Base-by-base conservation (phyloP, 2,329 filamentous ascomycete genomes). In the Diaporthe nobilis region DNA sequence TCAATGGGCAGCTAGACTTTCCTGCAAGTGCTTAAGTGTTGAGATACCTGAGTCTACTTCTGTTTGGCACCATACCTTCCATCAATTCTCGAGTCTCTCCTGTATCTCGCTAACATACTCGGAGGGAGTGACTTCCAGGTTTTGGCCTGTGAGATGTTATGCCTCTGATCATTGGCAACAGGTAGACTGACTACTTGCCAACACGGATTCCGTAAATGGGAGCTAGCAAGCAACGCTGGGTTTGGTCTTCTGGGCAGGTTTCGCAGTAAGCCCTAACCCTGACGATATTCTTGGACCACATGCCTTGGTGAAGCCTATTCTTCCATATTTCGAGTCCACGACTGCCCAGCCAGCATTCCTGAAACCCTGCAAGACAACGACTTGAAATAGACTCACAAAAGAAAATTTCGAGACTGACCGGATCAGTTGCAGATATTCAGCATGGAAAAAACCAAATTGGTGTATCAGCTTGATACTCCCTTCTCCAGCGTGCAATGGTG, bases 391-490 rank as follows among this genome's bases (percentile, higher is more conserved):
- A 13, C 9, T 0, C 20, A 39, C 37, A 1, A 68, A 22, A 22
- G 13, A 55, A 10, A 1, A 20, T 6, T n/a, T 8, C 15, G 37
- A 55, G 8, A 10, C 25, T 44, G 8, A 13, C 25, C 8, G 22
- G 8, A 44, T 47, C 53, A 9, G 42, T 17, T 47, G 13, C 25
- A 31, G 15, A 1, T n/a, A 8, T 49, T 20, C 10, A 67, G 17
- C 13, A 89, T 89, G 87, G 87, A 89, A 60, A 87, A 88, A 60
- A 92, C 90, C 76, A 92, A 89, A 80, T 86, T 90, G 12, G 85
- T 92, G 25, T 91, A 92, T 80, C 92, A 92, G 79, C 87, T 93
- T 34, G 91, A 93, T 65, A 91, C 90, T 3, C 92, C 92, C 0
- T 94, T 90, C 81, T 91, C 92, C 2, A 83, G 86, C 8, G 85